Base-by-base conservation (phyloP, 371 early-diverging fungal species). In the Mucor circinelloides region DNA sequence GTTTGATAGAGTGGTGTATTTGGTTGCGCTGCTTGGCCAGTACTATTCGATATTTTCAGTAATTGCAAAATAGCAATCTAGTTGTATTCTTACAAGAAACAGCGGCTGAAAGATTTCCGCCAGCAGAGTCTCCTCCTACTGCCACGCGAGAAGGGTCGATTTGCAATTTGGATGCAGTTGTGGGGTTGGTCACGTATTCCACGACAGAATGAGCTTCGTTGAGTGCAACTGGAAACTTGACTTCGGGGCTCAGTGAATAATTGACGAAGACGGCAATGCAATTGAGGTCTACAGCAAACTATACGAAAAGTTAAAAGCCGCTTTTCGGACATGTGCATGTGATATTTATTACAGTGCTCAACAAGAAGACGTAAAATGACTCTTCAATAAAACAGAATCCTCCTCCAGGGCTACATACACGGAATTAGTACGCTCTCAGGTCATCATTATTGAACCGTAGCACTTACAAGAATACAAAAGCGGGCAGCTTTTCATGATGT, bases 71-170 rank as follows among this genome's bases (percentile, higher is more conserved):
- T 38, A 21, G 32, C n/a, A 13, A 36, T 25, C 25, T 50, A 40
- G 6, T 19, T 5, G 8, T 6, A 19, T 8, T 21, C 52, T 68
- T 64, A 48, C 68, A 30, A 10, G 60, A 27, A 13, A 64, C 17
- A n/a, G 40, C 63, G 7, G 59, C 60, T 13, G 70, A 19, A 23
- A 73, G 36, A 32, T 70, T 70, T 25, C 70, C 70, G 10, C 74
- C 74, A 1, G 64, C 70, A 54, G 71, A 70, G 40, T 73, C 70
- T 30, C 74, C 74, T 17, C 67, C 66, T 0, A 73, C 21, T 8
- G 56, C 67, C 2, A 73, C 38, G 8, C 52, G 44, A 0, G 30
- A 57, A 32, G 62, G 62, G 21, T 73, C 64, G 0, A 69, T 17
- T 0, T 62, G 48, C 6, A 62, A 40, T 3, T n/a, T 12, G 23